These are phyloP conservation scores for Talaromyces albobiverticillius DNA, from an alignment of 2,329 filamentous ascomycete species.

Conservation along the genomic window DNA sequence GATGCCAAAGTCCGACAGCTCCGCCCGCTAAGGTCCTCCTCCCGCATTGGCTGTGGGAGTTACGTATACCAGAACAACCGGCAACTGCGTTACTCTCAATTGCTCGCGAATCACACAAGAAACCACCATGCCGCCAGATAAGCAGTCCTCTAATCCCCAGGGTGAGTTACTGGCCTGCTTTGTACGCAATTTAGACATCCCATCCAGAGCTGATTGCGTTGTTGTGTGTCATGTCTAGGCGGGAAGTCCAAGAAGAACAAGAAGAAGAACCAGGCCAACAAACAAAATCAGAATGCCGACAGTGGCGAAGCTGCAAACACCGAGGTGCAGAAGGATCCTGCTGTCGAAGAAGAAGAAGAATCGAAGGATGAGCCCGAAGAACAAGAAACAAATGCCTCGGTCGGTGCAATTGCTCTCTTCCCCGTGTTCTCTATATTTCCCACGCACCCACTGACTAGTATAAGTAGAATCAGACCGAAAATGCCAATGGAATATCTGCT, in stretches of 20 bases:
- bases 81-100: neutral
- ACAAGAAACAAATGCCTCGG: slow-evolving; percentile 37
- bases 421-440: neutral
- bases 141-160: slow-evolving; percentile 8
- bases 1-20: neutral
- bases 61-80: slow-evolving; percentile 1
- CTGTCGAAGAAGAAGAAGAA: slow-evolving; percentile 22
- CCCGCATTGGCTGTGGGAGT: slow-evolving; percentile 6
- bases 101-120: neutral
- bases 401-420: neutral
- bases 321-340: slow-evolving; percentile 18
- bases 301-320: slow-evolving; percentile 29
- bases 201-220: neutral
- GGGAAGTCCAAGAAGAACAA: slow-evolving; percentile 57
- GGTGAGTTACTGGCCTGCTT: neutral
- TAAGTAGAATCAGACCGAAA: slow-evolving; percentile 9
- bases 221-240: slow-evolving; percentile 26
- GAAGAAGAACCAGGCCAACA: slow-evolving; percentile 54
- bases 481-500: slow-evolving; percentile 1
- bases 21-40: neutral
- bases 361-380: slow-evolving; percentile 37
- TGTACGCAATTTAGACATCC: neutral
- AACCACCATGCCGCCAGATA: slow-evolving; percentile 12
- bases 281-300: slow-evolving; percentile 39
- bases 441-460: neutral